Base-by-base conservation (phyloP, 495 filamentous ascomycete genomes). In the Trichodelitschia bisporula region DNA sequence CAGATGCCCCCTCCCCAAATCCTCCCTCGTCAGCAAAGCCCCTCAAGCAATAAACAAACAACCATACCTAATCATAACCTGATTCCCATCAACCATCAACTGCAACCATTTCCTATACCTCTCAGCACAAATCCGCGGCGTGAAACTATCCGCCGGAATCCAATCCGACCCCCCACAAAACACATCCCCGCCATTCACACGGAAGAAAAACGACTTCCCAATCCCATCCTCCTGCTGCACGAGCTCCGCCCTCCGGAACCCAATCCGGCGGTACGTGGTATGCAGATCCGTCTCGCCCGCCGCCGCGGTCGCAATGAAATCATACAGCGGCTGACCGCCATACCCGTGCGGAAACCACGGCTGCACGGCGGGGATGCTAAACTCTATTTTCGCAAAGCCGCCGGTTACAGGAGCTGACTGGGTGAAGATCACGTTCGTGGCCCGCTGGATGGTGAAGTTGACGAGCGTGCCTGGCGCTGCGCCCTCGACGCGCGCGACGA, bases 1-100 rank as follows among this genome's bases (percentile, higher is more conserved):
- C 74, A 80, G 34, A 75, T 68, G 20, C 75, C 77, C 21, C 77
- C 75, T 9, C 72, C 77, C 74, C 77, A 82, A 17, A 79, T 64
- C 5, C 67, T 69, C 8, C 12, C 15, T n/a, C 8, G 18, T 2
- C 26, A 25, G 17, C 21, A 8, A 15, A 13, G 10, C 17, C 9
- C 3, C 12, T 10, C 14, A 27, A 10, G 14, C 9, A 9, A 31
- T 18, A 6, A 23, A 4, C 6, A 28, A 12, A 23, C 16, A 11
- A 21, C 45, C 51, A 17, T 53, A 69, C 65, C 69, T 48, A 35
- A 70, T 60, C 69, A 75, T 83, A 20, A 59, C 48, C 39, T 83
- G 76, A 41, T 76, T 69, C n/a, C 73, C 73, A 13, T 64, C 59
- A 40, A 41, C 56, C 48, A 39, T 58, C 47, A 44, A 51, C 44